Conservation (phyloP, 73 alveolate species). For the Symbiodinium pilosum region DNA sequence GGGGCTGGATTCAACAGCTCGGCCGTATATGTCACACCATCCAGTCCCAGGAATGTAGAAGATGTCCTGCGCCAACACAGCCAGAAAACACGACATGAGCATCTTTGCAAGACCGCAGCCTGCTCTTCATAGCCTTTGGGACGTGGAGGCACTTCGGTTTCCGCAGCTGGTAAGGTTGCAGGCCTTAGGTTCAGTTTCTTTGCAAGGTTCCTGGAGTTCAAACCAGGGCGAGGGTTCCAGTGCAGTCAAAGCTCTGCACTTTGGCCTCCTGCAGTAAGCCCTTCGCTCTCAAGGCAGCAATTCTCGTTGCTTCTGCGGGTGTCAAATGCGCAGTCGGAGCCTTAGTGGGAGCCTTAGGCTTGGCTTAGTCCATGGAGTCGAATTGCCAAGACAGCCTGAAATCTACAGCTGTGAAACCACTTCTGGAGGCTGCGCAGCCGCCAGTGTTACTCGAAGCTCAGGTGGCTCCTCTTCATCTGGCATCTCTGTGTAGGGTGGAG, state of each 20-base stretch:
- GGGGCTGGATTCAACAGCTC: constrained; percentile 28
- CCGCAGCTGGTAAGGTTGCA: background rate
- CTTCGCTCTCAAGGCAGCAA: constrained; percentile 69
- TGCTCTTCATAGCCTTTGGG: constrained; percentile 47
- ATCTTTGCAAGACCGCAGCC: background rate
- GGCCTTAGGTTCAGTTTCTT: background rate
- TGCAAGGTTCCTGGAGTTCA: background rate
- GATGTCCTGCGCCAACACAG: constrained; percentile 8
- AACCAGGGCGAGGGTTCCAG: background rate
- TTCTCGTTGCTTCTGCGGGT: constrained; percentile 81
- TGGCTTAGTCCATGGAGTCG: too few species aligned
- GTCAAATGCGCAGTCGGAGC: constrained; percentile 14
- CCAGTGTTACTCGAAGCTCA: background rate
- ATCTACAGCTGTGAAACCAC: background rate
- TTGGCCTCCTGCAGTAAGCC: constrained; percentile 30
- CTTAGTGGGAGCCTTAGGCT: too few species aligned
- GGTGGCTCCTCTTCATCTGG: background rate
- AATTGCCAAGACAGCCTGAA: background rate
- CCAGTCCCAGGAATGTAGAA: constrained; percentile 75
- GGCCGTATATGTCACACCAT: constrained; percentile 93
- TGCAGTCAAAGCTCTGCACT: background rate
- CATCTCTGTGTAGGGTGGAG: background rate
- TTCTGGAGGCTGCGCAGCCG: background rate
- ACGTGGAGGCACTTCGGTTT: constrained; percentile 28
- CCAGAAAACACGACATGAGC: background rate